Base-by-base conservation (phyloP, 2,329 filamentous ascomycete species). In the Sarocladiaceae sp. region DNA sequence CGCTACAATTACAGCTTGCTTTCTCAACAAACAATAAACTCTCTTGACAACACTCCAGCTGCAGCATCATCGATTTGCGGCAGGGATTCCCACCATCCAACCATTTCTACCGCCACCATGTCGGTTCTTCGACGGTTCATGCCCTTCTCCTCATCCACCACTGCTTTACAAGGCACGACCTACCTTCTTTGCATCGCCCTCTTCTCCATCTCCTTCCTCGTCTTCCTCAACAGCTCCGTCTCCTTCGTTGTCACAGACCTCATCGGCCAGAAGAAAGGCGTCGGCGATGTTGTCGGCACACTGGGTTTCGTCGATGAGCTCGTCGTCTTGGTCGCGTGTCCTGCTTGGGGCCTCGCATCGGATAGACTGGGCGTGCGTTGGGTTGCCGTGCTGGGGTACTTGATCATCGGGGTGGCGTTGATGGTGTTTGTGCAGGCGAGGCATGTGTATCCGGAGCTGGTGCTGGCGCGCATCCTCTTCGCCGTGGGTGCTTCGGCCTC, bases 401-500 rank as follows among this genome's bases (percentile, higher is more conserved):
- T 75, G 19, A 78, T 96, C 53, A 85, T 97, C 45, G 89, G 85
- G 1, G 50, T 89, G 11, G 79, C 88, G 16, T 66, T 98, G 48
- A 76, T 85, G 35, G 61, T 89, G 12, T 87, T 95, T 56, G 90
- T 96, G 20, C 88, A 94, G 71, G 88, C 88, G 21, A 74, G 71
- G 53, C 88, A 90, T 64, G 80, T 96, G 7, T 96, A 95, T 64
- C 91, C 93, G 9, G 83, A 95, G 61, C 70, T 98, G 53, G 69
- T 97, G 45, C 68, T 96, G 33, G 89, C 86, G 45, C 77, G 93
- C 52, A 70, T 97, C 42, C 70, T 94, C 45, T 98, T 98, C 65
- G 93, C 90, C 52, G 55, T 96, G 15, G 93, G 93, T 19, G 93
- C 87, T 16, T 89, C 90, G n/a, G 93, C 91, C 18, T 82, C 86